Evolutionary conservation across 163 green algal genomes (phyloP).

Genomic region (Volvox carteri): DNA sequence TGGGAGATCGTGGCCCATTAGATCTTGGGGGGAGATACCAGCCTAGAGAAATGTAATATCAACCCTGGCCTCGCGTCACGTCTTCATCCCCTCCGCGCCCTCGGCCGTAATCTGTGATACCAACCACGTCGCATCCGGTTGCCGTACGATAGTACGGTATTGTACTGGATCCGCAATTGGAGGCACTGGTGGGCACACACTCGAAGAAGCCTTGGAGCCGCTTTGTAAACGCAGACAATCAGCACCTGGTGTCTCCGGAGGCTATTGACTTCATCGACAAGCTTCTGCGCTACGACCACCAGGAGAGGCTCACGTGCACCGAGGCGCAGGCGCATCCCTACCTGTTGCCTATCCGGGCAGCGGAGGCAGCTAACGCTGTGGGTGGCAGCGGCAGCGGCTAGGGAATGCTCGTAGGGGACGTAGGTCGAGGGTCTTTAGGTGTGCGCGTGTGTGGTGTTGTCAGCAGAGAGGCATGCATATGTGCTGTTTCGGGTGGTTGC

Average conservation of each 20-base stretch:
- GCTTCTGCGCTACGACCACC: constrained; percentile 92
- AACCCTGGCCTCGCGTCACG: too few species aligned
- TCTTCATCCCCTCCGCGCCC: too few species aligned
- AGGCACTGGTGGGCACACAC: constrained; percentile 91
- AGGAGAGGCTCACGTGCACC: constrained; percentile 91
- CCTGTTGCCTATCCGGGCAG: constrained; percentile 73
- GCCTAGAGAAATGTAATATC: too few species aligned
- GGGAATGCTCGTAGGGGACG: not conserved
- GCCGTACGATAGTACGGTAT: constrained; percentile 88
- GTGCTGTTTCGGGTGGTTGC: too few species aligned
- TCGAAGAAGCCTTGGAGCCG: constrained; percentile 92
- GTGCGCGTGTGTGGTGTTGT: not conserved
- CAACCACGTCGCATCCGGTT: too few species aligned
- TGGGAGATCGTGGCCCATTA: too few species aligned
- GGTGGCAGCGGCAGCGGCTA: not conserved
- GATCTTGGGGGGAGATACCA: too few species aligned
- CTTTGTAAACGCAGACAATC: constrained; percentile 95
- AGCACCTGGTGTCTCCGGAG: constrained; percentile 94
- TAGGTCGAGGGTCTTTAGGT: too few species aligned
- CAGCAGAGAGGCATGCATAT: not conserved
- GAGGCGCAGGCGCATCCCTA: constrained; percentile 97
- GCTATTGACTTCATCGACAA: constrained; percentile 94
- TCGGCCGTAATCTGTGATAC: too few species aligned
- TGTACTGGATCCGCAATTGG: constrained; percentile 96
- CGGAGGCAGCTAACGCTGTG: not conserved